Percentiles rank a stretch among this genome's conserved stretches.
phyloP scores from a whole-genome alignment of 768 basidiomycete species.

The Cantharellus anzutake region DNA sequence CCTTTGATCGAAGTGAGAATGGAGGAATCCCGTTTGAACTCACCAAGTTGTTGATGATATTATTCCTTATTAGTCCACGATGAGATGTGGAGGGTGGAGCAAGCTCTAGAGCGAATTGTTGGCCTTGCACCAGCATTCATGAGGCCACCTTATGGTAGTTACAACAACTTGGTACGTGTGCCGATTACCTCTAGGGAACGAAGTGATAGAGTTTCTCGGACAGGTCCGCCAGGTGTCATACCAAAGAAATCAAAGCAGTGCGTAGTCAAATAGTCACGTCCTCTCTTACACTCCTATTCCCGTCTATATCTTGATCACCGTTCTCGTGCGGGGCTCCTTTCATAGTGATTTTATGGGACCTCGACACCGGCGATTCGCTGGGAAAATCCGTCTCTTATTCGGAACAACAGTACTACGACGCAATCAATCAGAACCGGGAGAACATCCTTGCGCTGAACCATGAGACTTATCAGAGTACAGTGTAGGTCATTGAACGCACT shows the following conservation, averaged over 20 bases:
- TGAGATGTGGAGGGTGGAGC: background rate
- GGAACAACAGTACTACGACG: background rate
- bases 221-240: slow-evolving; percentile 3
- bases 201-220: background rate
- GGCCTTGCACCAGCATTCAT: slow-evolving; percentile 8
- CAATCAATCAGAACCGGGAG: slow-evolving; percentile 5
- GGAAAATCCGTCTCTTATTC: slow-evolving; percentile 2
- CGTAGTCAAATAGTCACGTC: background rate
- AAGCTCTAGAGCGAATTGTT: slow-evolving; percentile 4
- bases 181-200: background rate
- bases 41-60: background rate
- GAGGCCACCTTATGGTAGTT: slow-evolving; percentile 9
- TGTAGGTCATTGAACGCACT: background rate
- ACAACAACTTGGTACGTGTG: slow-evolving; percentile 5
- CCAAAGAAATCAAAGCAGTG: slow-evolving; percentile 3
- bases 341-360: background rate
- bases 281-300: too few relatives aligned
- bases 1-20: background rate
- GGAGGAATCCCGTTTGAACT: background rate
- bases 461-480: slow-evolving; percentile 2
- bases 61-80: background rate
- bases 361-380: background rate
- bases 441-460: slow-evolving; percentile 9
- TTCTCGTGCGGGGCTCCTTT: too few relatives aligned
- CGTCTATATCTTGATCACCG: too few relatives aligned